Evolutionary conservation across 768 basidiomycete species (phyloP), one percentile per base, ranked within the genome.

Genomic region (Tubosaeta sp.): DNA sequence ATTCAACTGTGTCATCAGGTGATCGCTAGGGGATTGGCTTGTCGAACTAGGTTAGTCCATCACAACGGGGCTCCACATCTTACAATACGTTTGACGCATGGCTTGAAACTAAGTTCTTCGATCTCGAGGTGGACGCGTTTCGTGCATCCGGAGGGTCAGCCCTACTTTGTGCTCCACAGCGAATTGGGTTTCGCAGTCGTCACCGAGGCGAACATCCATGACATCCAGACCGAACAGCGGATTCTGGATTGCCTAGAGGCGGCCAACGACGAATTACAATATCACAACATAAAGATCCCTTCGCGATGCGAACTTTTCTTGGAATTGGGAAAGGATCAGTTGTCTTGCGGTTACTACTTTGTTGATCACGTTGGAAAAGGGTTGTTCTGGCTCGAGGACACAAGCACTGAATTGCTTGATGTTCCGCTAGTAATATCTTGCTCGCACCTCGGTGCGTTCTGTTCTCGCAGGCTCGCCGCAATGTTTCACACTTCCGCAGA

Each of bases 61-160:
- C n/a, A n/a, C n/a, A n/a, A n/a, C n/a, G n/a, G n/a, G n/a, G n/a
- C n/a, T n/a, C n/a, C n/a, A n/a, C n/a, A n/a, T n/a, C n/a, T n/a
- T n/a, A n/a, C n/a, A n/a, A n/a, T n/a, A n/a, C n/a, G n/a, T n/a
- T n/a, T n/a, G n/a, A 18, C 4, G 4, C 21, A 29, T n/a, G 3
- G 14, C 34, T 22, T 7, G 46, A 36, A 7, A 25, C 40, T 10
- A 51, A 62, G 55, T 10, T 4, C 13, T 2, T 18, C 32, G 9
- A 6, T 21, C 11, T 8, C 47, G 14, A 35, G 44, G 3, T 86
- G 84, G 84, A 61, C 64, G 2, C 58, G 69, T 4, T 63, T 74
- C 35, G 66, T 72, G 2, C 83, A 86, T 42, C 83, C 84, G 0
- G 84, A 86, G 57, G 84, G 84, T 11, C 77, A 82, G 54, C 54